phyloP scores from a whole-genome alignment of 2,329 filamentous ascomycete genomes.

The Alternaria solani region DNA sequence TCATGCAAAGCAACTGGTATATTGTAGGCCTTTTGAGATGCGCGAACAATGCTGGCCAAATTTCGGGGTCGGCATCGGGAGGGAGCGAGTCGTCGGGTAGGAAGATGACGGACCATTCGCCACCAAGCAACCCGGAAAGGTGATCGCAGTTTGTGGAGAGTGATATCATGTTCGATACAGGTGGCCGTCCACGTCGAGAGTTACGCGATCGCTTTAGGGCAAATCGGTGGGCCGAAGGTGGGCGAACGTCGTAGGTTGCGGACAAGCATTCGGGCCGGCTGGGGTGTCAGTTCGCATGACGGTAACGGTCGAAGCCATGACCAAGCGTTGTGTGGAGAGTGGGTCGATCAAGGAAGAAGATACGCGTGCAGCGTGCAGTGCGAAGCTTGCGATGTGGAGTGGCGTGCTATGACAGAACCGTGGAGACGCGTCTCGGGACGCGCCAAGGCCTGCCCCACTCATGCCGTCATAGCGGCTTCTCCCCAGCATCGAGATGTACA shows the following conservation, averaged over 20 bases:
- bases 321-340: neutral
- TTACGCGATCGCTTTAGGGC: neutral
- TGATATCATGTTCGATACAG: conserved; percentile 4
- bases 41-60: neutral
- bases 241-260: neutral
- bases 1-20: neutral
- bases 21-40: neutral
- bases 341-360: neutral
- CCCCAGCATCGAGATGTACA: neutral
- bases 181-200: conserved; percentile 13
- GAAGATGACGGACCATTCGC: neutral
- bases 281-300: neutral
- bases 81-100: neutral
- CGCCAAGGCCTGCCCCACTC: neutral
- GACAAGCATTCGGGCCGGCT: neutral
- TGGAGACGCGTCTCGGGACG: neutral
- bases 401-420: neutral
- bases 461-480: neutral
- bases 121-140: neutral
- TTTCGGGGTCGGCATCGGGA: neutral
- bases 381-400: neutral
- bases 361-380: neutral
- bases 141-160: neutral
- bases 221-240: neutral
- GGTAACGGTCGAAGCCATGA: neutral